Base-by-base conservation (phyloP, 805 yeast species). In the Candida caryicola region DNA sequence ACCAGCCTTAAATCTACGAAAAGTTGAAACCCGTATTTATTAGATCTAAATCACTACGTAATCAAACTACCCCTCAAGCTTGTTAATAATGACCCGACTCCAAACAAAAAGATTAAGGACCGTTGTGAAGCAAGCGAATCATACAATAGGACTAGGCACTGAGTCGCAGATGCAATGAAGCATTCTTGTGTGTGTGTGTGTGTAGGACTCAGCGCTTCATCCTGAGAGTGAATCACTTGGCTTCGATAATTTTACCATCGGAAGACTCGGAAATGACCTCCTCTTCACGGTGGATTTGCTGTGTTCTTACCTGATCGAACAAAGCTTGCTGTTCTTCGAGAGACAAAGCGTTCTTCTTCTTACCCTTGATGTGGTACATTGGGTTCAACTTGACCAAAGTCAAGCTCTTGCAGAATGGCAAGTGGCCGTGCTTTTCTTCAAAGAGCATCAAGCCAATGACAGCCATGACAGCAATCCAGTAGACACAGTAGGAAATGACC, bases 351-450 rank as follows among this genome's bases (percentile, higher is more conserved):
- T 72, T 51, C 64, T 79, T 77, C 71, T 81, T 75, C 74, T 81
- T 80, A 50, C 73, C 73, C 69, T 81, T 85, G 46, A 84, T 61
- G 69, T 80, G 74, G 64, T 81, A 82, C 74, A 80, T 71, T 63
- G 91, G 95, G 65, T 81, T 83, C 63, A 85, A 81, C 52, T 52
- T 59, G 57, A 50, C 73, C 33, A 49, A 34, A 4, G 50, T 50
- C 16, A 51, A 26, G 33, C 31, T 39, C 46, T 43, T 46, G 41
- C 34, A 17, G 39, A 47, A 46, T 12, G 59, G 59, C 48, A 55
- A 51, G 47, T 54, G 60, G 25, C 60, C 60, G 35, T 31, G 35
- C 37, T 44, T 52, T 44, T 55, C 60, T 44, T 55, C 57, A 40
- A 39, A 52, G 36, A 47, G 40, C 58, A 55, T 51, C 36, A 49